Base-by-base conservation (phyloP, 2,329 filamentous ascomycete species). In the Neurospora sp. region DNA sequence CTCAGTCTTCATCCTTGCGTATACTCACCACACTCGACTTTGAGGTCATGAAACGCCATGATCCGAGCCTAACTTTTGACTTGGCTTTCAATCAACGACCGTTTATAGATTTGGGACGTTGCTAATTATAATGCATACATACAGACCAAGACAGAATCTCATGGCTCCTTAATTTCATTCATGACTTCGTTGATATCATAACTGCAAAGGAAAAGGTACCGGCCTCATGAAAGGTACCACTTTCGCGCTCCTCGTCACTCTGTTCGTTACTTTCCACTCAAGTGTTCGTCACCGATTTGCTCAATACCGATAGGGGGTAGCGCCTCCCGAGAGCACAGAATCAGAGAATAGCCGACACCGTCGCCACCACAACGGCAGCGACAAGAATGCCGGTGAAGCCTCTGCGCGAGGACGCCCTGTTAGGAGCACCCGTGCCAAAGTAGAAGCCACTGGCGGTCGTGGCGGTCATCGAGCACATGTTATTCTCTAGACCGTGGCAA, bases 401-500 rank as follows among this genome's bases (percentile, higher is more conserved):
- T 73, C 70, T 40, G 75, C 77, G 76, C 40, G 75, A 73, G 28
- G 76, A 70, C 2, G 74, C 76, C 0, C 71, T 73, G 66, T 78
- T 77, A 19, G 72, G 74, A 10, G 68, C 68, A 2, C 71, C 76
- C 2, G 72, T 76, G 36, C 76, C 76, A 38, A 78, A 75, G 23
- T 71, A 72, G 66, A 78, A 78, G 3, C 76, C 76, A 11, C 42
- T 70, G 5, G 72, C 68, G 4, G 72, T 70, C 15, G 76, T 77
- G 3, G 72, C 76, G 6, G 74, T 70, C 69, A 74, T 67, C n/a
- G 74, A 75, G 75, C 85, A 87, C 68, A 82, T 77, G 13, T 79
- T 79, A 28, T 77, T 77, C 52, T 81, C 78, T 8, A 86, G 74
- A 46, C 79, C 79, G 28, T 81, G 80, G 74, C 87, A 89, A 28